A percentile compares a stretch with the other conserved stretches of the same genome.
These are phyloP conservation scores for Funneliformis caledonium DNA, from an alignment of 371 early-diverging fungal genomes.

Conservation along the genomic window DNA sequence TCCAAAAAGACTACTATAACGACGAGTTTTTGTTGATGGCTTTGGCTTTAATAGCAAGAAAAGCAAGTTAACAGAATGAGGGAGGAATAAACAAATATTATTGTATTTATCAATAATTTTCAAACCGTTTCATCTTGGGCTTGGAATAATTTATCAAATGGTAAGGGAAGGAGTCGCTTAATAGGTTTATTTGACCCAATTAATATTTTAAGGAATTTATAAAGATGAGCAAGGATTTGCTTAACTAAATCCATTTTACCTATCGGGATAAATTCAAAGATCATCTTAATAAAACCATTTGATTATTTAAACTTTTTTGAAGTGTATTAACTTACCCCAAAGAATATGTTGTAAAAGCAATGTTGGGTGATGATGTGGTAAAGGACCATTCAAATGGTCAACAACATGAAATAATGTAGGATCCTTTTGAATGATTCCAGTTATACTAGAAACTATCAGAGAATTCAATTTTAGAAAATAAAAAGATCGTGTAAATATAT, in stretches of 20 bases:
- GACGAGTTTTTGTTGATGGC: not conserved
- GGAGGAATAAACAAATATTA: not conserved
- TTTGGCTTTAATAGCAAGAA: conserved; percentile 7
- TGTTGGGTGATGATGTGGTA: conserved; percentile 81
- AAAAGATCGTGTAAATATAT: not conserved
- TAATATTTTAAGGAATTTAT: conserved; percentile 56
- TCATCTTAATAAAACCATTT: not conserved
- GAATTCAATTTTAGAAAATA: conserved; percentile 6
- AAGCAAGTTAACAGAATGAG: not conserved
- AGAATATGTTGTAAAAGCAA: conserved; percentile 73
- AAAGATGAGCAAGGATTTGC: conserved; percentile 57
- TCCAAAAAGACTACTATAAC: conserved; percentile 48
- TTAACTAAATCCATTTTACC: conserved; percentile 74
- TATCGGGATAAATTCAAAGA: conserved; percentile 39
- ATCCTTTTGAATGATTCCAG: conserved; percentile 45
- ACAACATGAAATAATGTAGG: conserved; percentile 64
- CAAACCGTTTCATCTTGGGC: conserved; percentile 59
- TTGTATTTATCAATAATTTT: not conserved
- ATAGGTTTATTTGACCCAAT: conserved; percentile 53
- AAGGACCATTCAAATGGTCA: conserved; percentile 59
- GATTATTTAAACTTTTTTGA: conserved; percentile 4
- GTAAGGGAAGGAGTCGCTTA: conserved; percentile 55
- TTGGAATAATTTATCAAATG: conserved; percentile 56
- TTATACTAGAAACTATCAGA: conserved; percentile 28
- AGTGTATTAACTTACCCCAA: conserved; percentile 61